Evolutionary conservation across 2,329 filamentous ascomycete species (phyloP).

Genomic region (Zalaria obscura): DNA sequence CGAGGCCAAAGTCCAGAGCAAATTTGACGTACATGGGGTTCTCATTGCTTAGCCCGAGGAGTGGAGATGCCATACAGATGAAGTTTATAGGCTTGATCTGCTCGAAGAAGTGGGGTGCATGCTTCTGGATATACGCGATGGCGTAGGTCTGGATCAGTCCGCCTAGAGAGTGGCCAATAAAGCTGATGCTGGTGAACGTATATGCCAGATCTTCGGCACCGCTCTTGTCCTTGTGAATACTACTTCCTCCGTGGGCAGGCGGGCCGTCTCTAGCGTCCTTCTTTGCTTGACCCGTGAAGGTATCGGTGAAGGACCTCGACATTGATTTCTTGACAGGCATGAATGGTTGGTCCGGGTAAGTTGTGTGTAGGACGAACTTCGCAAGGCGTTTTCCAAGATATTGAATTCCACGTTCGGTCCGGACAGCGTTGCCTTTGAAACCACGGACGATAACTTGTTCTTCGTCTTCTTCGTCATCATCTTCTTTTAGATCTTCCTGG

Average conservation of each 20-base stretch:
- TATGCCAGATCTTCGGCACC: constrained; percentile 46
- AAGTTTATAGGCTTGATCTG: constrained; percentile 82
- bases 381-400: constrained; percentile 91
- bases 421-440: constrained; percentile 77
- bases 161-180: constrained; percentile 82
- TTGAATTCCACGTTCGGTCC: constrained; percentile 90
- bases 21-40: constrained; percentile 97
- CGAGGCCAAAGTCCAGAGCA: constrained; percentile 86
- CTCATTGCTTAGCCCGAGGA: constrained; percentile 87
- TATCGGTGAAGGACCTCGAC: constrained; percentile 31
- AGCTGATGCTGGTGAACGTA: constrained; percentile 86
- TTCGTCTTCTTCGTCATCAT: constrained; percentile 52
- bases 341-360: constrained; percentile 87
- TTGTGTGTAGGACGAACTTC: constrained; percentile 77
- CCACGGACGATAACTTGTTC: constrained; percentile 82
- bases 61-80: constrained; percentile 72
- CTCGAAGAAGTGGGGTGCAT: constrained; percentile 82
- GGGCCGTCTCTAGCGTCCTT: constrained; percentile 33
- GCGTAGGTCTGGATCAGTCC: constrained; percentile 87
- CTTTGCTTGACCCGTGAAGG: constrained; percentile 29
- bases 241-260: constrained; percentile 46
- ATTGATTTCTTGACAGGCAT: constrained; percentile 49
- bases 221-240: constrained; percentile 36
- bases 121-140: constrained; percentile 91
- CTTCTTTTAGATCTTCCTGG: constrained; percentile 29